Evolutionary conservation across 192 early-diverging fungal species (phyloP).

Genomic region (Umbelopsis isabellina): DNA sequence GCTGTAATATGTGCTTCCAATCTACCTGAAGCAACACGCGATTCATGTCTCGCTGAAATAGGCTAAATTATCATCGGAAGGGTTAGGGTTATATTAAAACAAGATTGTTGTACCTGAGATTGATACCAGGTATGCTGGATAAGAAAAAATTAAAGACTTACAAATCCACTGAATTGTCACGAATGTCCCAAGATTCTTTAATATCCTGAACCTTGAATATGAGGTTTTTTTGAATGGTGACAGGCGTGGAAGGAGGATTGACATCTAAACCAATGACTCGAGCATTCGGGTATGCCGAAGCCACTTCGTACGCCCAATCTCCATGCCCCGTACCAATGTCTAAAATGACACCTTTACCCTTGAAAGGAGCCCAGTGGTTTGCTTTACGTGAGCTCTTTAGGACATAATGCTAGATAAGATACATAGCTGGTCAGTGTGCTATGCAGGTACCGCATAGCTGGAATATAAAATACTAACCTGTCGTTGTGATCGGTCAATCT

Average conservation of each 20-base stretch:
- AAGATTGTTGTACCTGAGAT: neutral
- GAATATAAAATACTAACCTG: slow-evolving; percentile 30
- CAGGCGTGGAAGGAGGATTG: slow-evolving; percentile 28
- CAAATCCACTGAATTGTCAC: slow-evolving; percentile 38
- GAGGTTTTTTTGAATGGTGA: slow-evolving; percentile 31
- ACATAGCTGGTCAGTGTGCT: neutral
- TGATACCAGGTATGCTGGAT: too few relatives aligned
- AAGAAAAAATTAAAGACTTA: slow-evolving; percentile 15
- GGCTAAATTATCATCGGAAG: slow-evolving; percentile 18
- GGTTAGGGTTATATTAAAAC: neutral
- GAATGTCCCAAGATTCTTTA: slow-evolving; percentile 33
- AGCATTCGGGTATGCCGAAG: slow-evolving; percentile 25
- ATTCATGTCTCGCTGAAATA: slow-evolving; percentile 40
- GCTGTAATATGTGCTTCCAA: slow-evolving; percentile 31
- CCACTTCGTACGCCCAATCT: slow-evolving; percentile 44
- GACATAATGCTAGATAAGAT: slow-evolving; percentile 35
- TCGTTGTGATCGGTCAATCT: slow-evolving; percentile 35
- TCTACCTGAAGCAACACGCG: slow-evolving; percentile 23
- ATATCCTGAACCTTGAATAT: slow-evolving; percentile 29
- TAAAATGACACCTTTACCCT: slow-evolving; percentile 16
- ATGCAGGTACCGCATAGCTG: neutral
- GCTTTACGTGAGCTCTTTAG: slow-evolving; percentile 38
- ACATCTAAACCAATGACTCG: slow-evolving; percentile 36
- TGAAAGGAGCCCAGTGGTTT: slow-evolving; percentile 34
- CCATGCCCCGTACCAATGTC: slow-evolving; percentile 44